Base-by-base conservation (phyloP, 1,139 yeast genomes). In the Sugiyamaella sp. region DNA sequence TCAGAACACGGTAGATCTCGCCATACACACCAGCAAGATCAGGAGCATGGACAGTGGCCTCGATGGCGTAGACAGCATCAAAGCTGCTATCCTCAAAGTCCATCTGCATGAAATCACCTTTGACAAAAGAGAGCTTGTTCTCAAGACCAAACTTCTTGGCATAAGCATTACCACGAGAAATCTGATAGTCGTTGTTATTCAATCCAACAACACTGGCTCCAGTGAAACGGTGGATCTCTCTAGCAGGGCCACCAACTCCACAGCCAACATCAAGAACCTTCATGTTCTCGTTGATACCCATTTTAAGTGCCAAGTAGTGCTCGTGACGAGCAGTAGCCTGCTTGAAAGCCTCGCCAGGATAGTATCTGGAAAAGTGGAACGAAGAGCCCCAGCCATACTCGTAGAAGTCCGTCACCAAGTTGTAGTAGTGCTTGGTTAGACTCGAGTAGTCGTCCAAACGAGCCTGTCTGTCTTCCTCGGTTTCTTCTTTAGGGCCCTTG, bases 381-480 rank as follows among this genome's bases (percentile, higher is more conserved):
- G 97, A 89, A 21, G 97, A 81, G 60, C 99, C 99, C 99, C 99
- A 93, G 46, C 99, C 99, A 73, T 93, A 93, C 77, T 93, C 99
- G 78, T 93, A 93, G 65, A 81, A 89, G 73, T 93, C 99, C 38
- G 99, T 91, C 52, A 89, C 98, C 70, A 93, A 83, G 77, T 93
- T 93, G 78, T 93, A 93, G 80, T 90, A 93, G 69, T 95, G 96
- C 72, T 89, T 93, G 55, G 99, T 93, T 66, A 90, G 81, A 65
- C 86, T 84, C 56, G 96, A 87, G 76, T 93, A 93, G 72, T 59
- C 62, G 19, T 59, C 60, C 21, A 59, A 51, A 44, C 62, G 60
- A 29, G 54, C 55, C 61, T 81, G 78, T 69, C 66, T 64, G 58
- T 87, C 95, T 53, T 78, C 78, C 67, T 86, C 88, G 32, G 89